Base-by-base conservation (phyloP, 1,139 yeast species). In the Kurtzmaniella quercitrusa region DNA sequence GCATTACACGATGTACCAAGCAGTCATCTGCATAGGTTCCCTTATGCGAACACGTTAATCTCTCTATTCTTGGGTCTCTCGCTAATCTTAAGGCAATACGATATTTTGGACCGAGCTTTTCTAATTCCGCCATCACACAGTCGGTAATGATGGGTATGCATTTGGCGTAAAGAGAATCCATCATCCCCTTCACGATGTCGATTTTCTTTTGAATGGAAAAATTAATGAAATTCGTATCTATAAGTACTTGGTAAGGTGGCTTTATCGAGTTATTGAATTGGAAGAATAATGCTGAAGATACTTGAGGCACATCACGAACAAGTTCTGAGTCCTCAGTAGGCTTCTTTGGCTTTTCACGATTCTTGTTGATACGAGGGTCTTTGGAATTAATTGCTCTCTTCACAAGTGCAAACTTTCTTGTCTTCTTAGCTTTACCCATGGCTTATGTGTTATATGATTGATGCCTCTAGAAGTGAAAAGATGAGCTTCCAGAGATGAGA, bases 21-120 rank as follows among this genome's bases (percentile, higher is more conserved):
- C 98, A 93, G 65, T 93, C 98, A 80, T 93, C 98, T 26, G 98
- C 98, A 71, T 93, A 93, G 0, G 96, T 93, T 16, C 98, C 98
- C 53, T 84, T 85, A 58, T 93, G 98, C 16, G 94, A 75, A 59
- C 98, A 93, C 36, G 83, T 87, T 38, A 93, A 72, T 48, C 98
- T 74, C 58, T 88, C 79, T 39, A 93, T 86, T 55, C 98, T 74
- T 38, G 97, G 97, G 59, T 93, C 98, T 54, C 88, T 84, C 30
- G 98, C 98, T 57, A 93, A 71, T 49, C 85, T 82, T 50, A 93
- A 73, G 1, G 98, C 98, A 50, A 93, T 93, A 60, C 98, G 76
- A 63, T 87, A 93, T 60, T 84, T 88, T 21, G 96, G 95, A 0
- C 98, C 98, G 47, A 93, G 73, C 61, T 94, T 93, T 60, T 93